These are phyloP conservation scores for Curvularia sp. DNA, from an alignment of 2,329 filamentous ascomycete genomes.

Conservation along the genomic window DNA sequence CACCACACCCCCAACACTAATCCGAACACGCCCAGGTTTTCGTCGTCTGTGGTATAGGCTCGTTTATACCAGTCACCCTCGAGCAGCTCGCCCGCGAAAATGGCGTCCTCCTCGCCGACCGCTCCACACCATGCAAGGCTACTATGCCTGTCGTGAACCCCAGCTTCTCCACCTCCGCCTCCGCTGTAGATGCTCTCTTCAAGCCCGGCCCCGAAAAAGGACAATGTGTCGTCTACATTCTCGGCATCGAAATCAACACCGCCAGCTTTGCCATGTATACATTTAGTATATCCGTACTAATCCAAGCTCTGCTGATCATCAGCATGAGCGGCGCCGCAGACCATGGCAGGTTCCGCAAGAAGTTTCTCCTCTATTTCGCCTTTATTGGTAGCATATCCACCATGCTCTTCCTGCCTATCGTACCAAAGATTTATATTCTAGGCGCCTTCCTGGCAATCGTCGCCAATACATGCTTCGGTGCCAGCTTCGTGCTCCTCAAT, in stretches of 20 bases:
- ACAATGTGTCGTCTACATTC: slow-evolving; percentile 82
- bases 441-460: slow-evolving; percentile 85
- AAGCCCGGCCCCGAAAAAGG: slow-evolving; percentile 39
- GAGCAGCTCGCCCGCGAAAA: slow-evolving; percentile 93
- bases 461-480: slow-evolving; percentile 92
- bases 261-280: slow-evolving; percentile 99
- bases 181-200: slow-evolving; percentile 22
- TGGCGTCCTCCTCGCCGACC: slow-evolving; percentile 83
- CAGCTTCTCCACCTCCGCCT: slow-evolving; percentile 26
- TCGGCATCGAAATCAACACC: slow-evolving; percentile 89
- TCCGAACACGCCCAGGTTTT: slow-evolving; percentile 65
- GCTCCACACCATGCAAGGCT: slow-evolving; percentile 73
- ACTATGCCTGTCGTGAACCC: slow-evolving; percentile 60
- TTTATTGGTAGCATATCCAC: slow-evolving; percentile 80
- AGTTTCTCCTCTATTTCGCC: slow-evolving; percentile 83
- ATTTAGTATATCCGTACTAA: slow-evolving; percentile 87
- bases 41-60: slow-evolving; percentile 85
- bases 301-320: slow-evolving; percentile 90
- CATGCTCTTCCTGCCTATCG: slow-evolving; percentile 85
- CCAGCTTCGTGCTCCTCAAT: slow-evolving; percentile 93
- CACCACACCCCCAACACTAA: slow-evolving; percentile 10
- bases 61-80: slow-evolving; percentile 91
- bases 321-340: slow-evolving; percentile 97
- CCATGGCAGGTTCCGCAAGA: slow-evolving; percentile 87
- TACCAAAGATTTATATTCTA: slow-evolving; percentile 76